Evolutionary conservation across 1,139 yeast genomes (phyloP), one percentile per base, ranked within the genome.

Genomic region (Kodamaea alishanica): DNA sequence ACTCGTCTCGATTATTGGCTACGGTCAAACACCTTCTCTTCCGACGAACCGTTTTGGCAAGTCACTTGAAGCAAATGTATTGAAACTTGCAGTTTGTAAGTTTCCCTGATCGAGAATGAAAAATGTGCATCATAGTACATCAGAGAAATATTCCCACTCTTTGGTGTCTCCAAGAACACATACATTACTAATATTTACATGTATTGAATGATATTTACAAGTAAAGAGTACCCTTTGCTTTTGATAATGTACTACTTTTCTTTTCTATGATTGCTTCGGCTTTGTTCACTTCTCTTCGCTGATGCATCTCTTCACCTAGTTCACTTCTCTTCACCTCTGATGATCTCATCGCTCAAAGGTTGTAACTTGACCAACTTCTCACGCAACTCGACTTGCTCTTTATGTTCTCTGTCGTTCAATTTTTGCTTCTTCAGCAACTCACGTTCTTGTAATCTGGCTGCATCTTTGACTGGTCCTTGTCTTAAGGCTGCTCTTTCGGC

Each of bases 381-480:
- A 46, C 79, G 71, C 51, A 88, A 73, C 51, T 75, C 75, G 55
- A 77, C 76, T 59, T 89, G 97, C 45, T 80, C 74, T 45, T 77
- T 81, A 58, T 89, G 94, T 50, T 89, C 97, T 34, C 73, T 67
- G 39, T 77, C 75, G 54, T 92, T 85, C 39, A 76, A 76, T 46
- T 58, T 49, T 52, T 67, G 69, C 51, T 72, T 71, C 52, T 60
- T 59, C 39, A 63, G 60, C 48, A 58, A 50, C 43, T 47, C 60
- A 27, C 41, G 40, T 30, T 45, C 41, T 40, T 58, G 61, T 47
- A 79, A 60, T 42, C 92, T 65, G 46, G 73, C 79, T 8, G 87
- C 86, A 55, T 85, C 95, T 52, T 80, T 81, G 54, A 84, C 77
- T 7, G 95, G 94, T 1, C 95, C 95, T 54, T 81, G 88, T 47